Evolutionary conservation across 331 rosid genomes (phyloP), one percentile per base, ranked within the genome.

Genomic region (Rhamnella rubrinervis): DNA sequence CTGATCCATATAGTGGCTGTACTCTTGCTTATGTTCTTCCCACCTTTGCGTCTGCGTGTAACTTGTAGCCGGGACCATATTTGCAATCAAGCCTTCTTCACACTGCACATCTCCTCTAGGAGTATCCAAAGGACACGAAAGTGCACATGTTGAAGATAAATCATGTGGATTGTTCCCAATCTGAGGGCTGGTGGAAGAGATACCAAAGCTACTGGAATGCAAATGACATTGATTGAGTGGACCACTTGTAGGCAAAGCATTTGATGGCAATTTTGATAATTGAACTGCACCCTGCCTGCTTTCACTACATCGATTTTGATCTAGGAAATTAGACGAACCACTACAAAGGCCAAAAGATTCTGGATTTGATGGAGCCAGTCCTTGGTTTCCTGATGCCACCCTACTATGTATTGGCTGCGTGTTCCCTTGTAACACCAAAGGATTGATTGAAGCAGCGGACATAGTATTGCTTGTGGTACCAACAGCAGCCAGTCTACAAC

Each of bases 11-110:
- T 71, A 80, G 69, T 71, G 85, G 71, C 80, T 68, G 79, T 78
- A 81, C 56, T 71, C 83, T 55, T 53, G 76, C 71, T 71, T 73
- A 50, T 75, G 79, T 66, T 75, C 89, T 65, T 84, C 95, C 96
- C 96, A 81, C 51, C 79, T 71, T 75, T 80, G 91, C 44, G 35
- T 83, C 19, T 78, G 47, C 4, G 75, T 9, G 60, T 67, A 82
- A 81, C 77, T 63, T 55, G 83, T 49, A 50, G 81, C 64, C 71
- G 84, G 91, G 47, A 88, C 55, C 49, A 74, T 75, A 74, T 82
- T 83, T 20, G 81, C 92, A 65, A 85, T 86, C n/a, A 87, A 77
- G 80, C 89, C 88, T 67, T 83, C 89, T 49, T 83, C 89, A 75
- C 81, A 52, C 18, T 70, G 76, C 18, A 63, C 6, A 25, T 59